These are phyloP conservation scores for Eucalyptus sideroxylon DNA, from an alignment of 345 rosid species.

Conservation along the genomic window DNA sequence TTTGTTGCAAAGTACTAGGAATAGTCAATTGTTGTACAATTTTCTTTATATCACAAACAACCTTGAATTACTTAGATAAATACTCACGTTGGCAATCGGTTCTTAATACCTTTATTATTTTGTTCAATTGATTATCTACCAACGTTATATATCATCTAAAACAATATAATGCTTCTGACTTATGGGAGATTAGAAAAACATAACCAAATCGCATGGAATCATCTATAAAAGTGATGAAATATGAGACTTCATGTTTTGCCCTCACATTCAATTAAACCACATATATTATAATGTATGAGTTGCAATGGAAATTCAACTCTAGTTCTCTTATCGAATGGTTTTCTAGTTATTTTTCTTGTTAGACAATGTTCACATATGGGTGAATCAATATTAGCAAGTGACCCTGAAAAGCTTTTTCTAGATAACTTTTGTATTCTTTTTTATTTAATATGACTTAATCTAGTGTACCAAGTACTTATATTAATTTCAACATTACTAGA, in stretches of 20 bases:
- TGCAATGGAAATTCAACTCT: too few relatives aligned
- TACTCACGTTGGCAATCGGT: accelerated
- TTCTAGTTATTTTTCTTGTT: accelerated
- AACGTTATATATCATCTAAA: too few relatives aligned
- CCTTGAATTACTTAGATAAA: too few relatives aligned
- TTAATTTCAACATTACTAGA: too few relatives aligned
- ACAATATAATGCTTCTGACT: accelerated
- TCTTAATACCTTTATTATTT: too few relatives aligned
- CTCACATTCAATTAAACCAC: too few relatives aligned
- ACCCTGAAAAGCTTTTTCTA: accelerated
- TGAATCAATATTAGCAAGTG: too few relatives aligned
- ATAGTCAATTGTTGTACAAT: accelerated
- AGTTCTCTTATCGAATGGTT: accelerated
- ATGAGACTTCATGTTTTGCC: accelerated
- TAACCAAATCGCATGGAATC: accelerated
- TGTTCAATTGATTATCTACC: too few relatives aligned
- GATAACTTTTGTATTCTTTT: accelerated
- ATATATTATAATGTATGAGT: accelerated
- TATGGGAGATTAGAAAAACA: too few relatives aligned
- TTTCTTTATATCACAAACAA: too few relatives aligned
- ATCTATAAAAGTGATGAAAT: too few relatives aligned
- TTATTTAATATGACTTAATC: accelerated
- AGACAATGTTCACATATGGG: too few relatives aligned
- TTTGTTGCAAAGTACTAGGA: accelerated
- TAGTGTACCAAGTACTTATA: accelerated